These are phyloP conservation scores for Borealophlyctis nickersoniae DNA, from an alignment of 192 early-diverging fungal genomes.

Conservation along the genomic window DNA sequence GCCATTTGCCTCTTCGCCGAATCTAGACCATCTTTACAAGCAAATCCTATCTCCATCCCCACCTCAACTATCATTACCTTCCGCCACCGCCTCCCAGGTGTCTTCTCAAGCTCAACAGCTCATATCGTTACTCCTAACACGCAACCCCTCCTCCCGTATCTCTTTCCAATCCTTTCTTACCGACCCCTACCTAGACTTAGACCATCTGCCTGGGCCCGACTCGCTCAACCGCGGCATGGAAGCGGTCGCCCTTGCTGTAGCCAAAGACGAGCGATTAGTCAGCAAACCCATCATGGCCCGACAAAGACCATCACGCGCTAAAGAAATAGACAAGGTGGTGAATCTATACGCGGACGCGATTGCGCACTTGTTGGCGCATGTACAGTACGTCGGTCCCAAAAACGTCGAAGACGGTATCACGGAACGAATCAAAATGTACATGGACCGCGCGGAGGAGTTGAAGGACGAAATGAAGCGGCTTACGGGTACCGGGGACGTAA, in stretches of 20 bases:
- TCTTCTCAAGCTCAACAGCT: constrained; percentile 6
- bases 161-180: constrained; percentile 11
- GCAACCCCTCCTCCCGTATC: constrained; percentile 10
- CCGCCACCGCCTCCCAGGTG: constrained; percentile 1
- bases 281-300: neutral
- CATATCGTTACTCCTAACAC: constrained; percentile 25
- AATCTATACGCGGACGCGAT: constrained; percentile 24
- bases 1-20: constrained; percentile 17
- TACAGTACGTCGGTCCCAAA: constrained; percentile 10
- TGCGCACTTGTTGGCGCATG: constrained; percentile 21
- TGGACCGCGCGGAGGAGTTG: constrained; percentile 16
- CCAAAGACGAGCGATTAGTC: neutral
- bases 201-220: constrained; percentile 17
- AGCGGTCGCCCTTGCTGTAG: constrained; percentile 7
- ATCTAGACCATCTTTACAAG: constrained; percentile 8
- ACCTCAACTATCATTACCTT: constrained; percentile 16
- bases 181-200: constrained; percentile 23
- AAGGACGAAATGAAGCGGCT: constrained; percentile 2
- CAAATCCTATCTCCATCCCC: constrained; percentile 14
- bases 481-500: neutral
- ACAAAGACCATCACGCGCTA: neutral
- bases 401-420: constrained; percentile 1
- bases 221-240: constrained; percentile 13
- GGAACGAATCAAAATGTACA: constrained; percentile 12
- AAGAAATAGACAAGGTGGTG: constrained; percentile 1